Evolutionary conservation across 164 flowering plant species (phyloP).

Genomic region (Vitis rotundifolia): DNA sequence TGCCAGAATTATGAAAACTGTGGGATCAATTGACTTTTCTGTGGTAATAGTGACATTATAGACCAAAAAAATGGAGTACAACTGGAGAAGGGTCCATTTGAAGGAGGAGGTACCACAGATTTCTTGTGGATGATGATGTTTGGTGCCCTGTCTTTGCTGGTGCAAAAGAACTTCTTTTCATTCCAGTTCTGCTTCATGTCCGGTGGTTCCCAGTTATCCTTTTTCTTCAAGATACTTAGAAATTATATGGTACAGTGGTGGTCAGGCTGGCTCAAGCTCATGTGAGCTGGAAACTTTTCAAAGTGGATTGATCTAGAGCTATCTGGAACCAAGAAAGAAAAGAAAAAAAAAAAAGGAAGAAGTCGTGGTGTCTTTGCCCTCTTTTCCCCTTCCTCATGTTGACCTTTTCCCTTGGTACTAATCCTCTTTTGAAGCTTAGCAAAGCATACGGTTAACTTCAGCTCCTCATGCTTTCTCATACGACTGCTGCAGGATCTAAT

Average conservation of each 20-base stretch:
- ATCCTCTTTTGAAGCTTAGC: too few relatives aligned
- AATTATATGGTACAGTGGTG: neutral
- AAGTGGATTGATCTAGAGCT: too few relatives aligned
- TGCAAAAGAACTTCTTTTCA: slow-evolving; percentile 11
- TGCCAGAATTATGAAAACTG: too few relatives aligned
- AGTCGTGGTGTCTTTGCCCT: too few relatives aligned
- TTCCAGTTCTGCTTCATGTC: too few relatives aligned
- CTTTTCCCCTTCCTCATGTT: neutral
- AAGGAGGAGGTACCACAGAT: slow-evolving; percentile 79
- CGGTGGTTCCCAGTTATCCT: too few relatives aligned
- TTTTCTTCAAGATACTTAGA: too few relatives aligned
- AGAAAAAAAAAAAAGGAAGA: too few relatives aligned
- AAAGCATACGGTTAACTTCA: too few relatives aligned
- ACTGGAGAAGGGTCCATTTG: slow-evolving; percentile 86
- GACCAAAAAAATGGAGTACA: slow-evolving; percentile 95
- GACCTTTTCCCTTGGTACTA: neutral
- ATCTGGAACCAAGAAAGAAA: too few relatives aligned
- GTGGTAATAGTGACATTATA: slow-evolving; percentile 18
- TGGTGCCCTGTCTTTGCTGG: slow-evolving; percentile 77
- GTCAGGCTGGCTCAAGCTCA: neutral
- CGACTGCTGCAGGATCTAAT: slow-evolving; percentile 14
- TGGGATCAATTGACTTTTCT: neutral
- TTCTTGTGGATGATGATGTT: slow-evolving; percentile 99
- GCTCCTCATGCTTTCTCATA: neutral
- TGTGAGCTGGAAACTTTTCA: neutral